These are phyloP conservation scores for Nigrospora osmanthi DNA, from an alignment of 2,329 filamentous ascomycete species.

Conservation along the genomic window DNA sequence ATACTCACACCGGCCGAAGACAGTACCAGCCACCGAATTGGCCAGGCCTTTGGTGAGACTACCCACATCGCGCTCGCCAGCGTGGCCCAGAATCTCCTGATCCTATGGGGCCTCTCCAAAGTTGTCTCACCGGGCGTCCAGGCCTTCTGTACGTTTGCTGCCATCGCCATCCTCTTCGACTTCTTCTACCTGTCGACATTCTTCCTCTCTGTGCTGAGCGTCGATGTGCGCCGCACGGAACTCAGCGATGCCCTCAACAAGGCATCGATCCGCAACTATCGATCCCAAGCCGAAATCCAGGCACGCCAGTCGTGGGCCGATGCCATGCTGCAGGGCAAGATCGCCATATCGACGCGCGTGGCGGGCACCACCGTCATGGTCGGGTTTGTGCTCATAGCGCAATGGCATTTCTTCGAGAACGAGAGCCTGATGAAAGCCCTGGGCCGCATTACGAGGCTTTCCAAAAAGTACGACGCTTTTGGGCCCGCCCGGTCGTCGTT, in stretches of 20 bases:
- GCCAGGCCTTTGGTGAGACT: slow-evolving; percentile 66
- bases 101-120: slow-evolving; percentile 58
- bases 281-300: slow-evolving; percentile 12
- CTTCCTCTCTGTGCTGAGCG: slow-evolving; percentile 70
- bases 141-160: slow-evolving; percentile 69
- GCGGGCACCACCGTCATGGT: slow-evolving; percentile 68
- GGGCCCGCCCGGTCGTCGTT: slow-evolving; percentile 26
- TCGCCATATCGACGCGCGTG: slow-evolving; percentile 64
- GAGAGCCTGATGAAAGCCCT: slow-evolving; percentile 33
- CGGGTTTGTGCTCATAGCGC: slow-evolving; percentile 63
- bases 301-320: slow-evolving; percentile 49
- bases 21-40: slow-evolving; percentile 60
- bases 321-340: slow-evolving; percentile 53
- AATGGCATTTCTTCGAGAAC: slow-evolving; percentile 70
- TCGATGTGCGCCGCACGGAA: slow-evolving; percentile 71
- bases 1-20: slow-evolving; percentile 63
- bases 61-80: slow-evolving; percentile 62
- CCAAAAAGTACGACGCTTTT: slow-evolving; percentile 17
- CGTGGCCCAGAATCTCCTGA: slow-evolving; percentile 59
- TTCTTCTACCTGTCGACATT: slow-evolving; percentile 74
- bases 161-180: slow-evolving; percentile 68
- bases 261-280: slow-evolving; percentile 33
- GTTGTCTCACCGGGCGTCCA: slow-evolving; percentile 63
- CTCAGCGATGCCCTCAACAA: slow-evolving; percentile 64
- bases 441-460: slow-evolving; percentile 22